Base-by-base conservation (phyloP, 2,329 filamentous ascomycete genomes). In the Ophiocordyceps unilateralis region DNA sequence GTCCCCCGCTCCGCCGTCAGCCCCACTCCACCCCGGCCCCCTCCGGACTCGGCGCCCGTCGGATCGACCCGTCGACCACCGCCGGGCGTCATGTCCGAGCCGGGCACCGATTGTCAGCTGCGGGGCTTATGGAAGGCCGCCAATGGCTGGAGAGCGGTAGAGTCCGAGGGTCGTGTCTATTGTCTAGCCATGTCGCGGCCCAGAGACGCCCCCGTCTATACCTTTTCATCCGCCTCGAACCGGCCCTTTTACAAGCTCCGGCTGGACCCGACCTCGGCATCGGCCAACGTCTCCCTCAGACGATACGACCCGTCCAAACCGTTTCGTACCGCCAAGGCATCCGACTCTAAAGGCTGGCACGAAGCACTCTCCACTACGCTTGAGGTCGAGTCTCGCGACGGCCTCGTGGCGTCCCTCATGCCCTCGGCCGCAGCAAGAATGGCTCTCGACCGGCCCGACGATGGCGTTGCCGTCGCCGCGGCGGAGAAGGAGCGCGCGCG, bases 401-500 rank as follows among this genome's bases (percentile, higher is more conserved):
- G 76, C 1, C 67, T 81, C 0, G 70, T 87, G 6, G 80, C 82
- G 1, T 65, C 79, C 1, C 68, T 83, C 14, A 83, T 83, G 60
- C 82, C 83, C 1, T 62, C 66, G 1, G 74, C 77, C 0, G 78
- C 78, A 12, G 73, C 78, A 0, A 74, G 71, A 39, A 69, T 78
- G 57, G 79, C 76, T 1, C 63, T 78, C 1, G 76, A 80, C 45
- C 67, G 70, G 22, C 62, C 78, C 3, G 66, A 71, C 38, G 76
- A 82, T 53, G 65, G 70, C 2, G 65, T 70, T 0, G 70, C 79
- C 10, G 67, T 78, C 4, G 67, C 68, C 45, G 72, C 78, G 28
- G 81, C 81, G 0, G 76, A 82, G 55, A 69, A 72, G 26, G 81
- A 86, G 59, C 78, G 75, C 50, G 82, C 76, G 21, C 70, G 78